These are phyloP conservation scores for Pythium utonaiense DNA, from an alignment of 352 stramenopile genomes.

Conservation along the genomic window DNA sequence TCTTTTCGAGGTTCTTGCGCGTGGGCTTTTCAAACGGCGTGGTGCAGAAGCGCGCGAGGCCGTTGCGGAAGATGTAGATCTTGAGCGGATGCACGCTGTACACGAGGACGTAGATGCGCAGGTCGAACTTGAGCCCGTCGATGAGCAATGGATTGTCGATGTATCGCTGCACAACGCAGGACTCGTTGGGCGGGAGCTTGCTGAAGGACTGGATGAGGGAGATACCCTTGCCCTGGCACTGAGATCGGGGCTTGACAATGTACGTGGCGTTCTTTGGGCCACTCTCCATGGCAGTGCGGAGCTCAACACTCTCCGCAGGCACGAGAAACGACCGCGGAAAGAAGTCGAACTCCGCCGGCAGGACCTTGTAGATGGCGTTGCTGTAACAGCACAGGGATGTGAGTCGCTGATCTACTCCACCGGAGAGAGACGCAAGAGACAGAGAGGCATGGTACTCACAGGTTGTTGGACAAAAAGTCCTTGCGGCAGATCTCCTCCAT, in stretches of 20 bases:
- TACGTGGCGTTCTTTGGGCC: slow-evolving; percentile 36
- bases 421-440: too few species aligned
- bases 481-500: slow-evolving; percentile 60
- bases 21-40: slow-evolving; percentile 38
- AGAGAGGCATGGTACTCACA: slow-evolving; percentile 21
- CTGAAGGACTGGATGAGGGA: slow-evolving; percentile 33
- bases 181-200: slow-evolving; percentile 31
- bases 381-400: slow-evolving; percentile 20
- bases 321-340: slow-evolving; percentile 41
- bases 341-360: slow-evolving; percentile 36
- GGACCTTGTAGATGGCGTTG: slow-evolving; percentile 39
- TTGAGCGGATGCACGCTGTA: slow-evolving; percentile 56
- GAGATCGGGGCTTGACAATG: slow-evolving; percentile 38
- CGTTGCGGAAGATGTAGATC: slow-evolving; percentile 86
- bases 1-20: slow-evolving; percentile 33
- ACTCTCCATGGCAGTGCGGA: slow-evolving; percentile 32
- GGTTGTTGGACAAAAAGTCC: slow-evolving; percentile 49
- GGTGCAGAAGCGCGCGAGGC: slow-evolving; percentile 81
- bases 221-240: slow-evolving; percentile 46
- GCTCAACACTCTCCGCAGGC: slow-evolving; percentile 32
- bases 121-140: slow-evolving; percentile 92
- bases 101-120: slow-evolving; percentile 85
- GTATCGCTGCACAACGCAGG: slow-evolving; percentile 71
- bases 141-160: slow-evolving; percentile 91
- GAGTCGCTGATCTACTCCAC: too few species aligned